phyloP scores from a whole-genome alignment of 805 yeast genomes.

The Pichia heedii region DNA sequence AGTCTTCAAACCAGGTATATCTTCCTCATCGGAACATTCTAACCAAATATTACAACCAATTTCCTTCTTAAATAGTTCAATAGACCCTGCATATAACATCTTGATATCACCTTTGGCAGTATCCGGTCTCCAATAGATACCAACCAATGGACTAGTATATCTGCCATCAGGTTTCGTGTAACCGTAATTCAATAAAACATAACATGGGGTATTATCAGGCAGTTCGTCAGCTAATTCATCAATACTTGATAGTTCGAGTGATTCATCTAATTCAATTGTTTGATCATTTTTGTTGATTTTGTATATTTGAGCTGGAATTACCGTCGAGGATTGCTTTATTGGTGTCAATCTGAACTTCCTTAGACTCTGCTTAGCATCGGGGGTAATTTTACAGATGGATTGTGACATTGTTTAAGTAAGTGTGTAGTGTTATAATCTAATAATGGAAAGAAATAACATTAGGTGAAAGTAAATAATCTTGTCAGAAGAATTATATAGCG shows the following conservation, averaged over 20 bases:
- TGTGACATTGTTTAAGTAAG: conserved; percentile 27
- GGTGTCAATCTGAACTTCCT: conserved; percentile 61
- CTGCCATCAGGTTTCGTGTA: conserved; percentile 59
- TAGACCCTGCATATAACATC: conserved; percentile 89
- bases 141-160: conserved; percentile 60
- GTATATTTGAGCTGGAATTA: conserved; percentile 54
- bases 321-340: conserved; percentile 49
- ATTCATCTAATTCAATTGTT: conserved; percentile 40
- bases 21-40: conserved; percentile 61
- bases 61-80: conserved; percentile 67
- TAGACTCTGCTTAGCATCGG: conserved; percentile 49
- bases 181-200: conserved; percentile 69
- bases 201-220: conserved; percentile 79
- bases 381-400: conserved; percentile 52
- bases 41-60: conserved; percentile 65
- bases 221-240: conserved; percentile 65
- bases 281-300: conserved; percentile 47
- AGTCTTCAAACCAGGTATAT: conserved; percentile 49
- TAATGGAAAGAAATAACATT: too few relatives aligned
- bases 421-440: too few relatives aligned
- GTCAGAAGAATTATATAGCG: too few relatives aligned
- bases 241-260: conserved; percentile 36
- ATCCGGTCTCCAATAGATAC: conserved; percentile 83
- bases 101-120: conserved; percentile 73
- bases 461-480: too few relatives aligned